Base-by-base conservation (phyloP, 805 yeast genomes). In the Starmera pachycereana region DNA sequence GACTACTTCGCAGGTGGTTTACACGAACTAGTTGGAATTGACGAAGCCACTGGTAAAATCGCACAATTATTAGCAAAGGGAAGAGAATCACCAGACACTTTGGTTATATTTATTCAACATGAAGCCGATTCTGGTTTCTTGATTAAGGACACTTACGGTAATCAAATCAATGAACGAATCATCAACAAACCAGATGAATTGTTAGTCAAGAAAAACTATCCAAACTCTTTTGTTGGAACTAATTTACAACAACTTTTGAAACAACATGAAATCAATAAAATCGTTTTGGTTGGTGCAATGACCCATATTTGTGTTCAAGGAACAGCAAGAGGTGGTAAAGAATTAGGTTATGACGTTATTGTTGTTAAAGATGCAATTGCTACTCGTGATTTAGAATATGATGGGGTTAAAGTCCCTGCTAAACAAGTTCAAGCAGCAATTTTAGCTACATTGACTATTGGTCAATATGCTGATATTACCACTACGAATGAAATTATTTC, bases 231-330 rank as follows among this genome's bases (percentile, higher is more conserved):
- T 25, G 25, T 35, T 16, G 41, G 35, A 2, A 49, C 53, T 4
- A 37, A 43, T n/a, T 33, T 49, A 11, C 28, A 40, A 11, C 38
- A 44, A 22, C 12, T 43, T 10, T 37, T 49, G 19, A 34, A 43
- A 28, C 9, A 16, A 4, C 29, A 41, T 7, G 40, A 37, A 1
- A 37, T 49, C 35, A 38, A 41, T 9, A 37, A 37, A 7, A 28
- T 48, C 8, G 37, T 42, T 19, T 28, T 49, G 8, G 34, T 45
- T 19, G 52, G 53, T 37, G 49, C 52, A 5, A 48, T 46, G 50
- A 41, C 52, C 3, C 49, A 48, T 12, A 33, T 49, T 9, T 49
- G 52, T 41, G 33, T 49, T 29, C 44, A 49, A 34, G 53, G 52
- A 6, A 48, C 50, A 4, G 42, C 38, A 4, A 46, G 53, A 44